Conservation (phyloP, 352 stramenopile genomes). For the Halophytophthora batemanensis region DNA sequence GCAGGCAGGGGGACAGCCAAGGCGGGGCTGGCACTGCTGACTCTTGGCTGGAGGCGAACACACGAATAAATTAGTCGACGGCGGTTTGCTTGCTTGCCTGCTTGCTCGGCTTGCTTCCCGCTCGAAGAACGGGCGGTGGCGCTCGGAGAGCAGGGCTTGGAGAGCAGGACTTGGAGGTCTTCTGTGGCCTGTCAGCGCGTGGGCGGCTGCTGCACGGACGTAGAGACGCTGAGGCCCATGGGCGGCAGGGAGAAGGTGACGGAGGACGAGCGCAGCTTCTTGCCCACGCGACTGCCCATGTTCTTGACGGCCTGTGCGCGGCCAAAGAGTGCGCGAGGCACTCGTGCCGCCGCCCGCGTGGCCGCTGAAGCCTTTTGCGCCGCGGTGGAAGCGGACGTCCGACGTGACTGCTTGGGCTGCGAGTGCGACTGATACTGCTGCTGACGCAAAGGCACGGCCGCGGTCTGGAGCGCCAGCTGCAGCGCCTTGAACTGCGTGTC, state of each 20-base stretch:
- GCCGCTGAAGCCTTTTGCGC: slow-evolving; percentile 12
- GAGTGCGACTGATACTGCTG: slow-evolving; percentile 3
- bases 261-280: slow-evolving; percentile 59
- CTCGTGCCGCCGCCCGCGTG: slow-evolving; percentile 18
- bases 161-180: too few relatives aligned
- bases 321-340: slow-evolving; percentile 49
- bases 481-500: slow-evolving; percentile 59
- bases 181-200: slow-evolving; percentile 29
- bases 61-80: too few relatives aligned
- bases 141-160: too few relatives aligned
- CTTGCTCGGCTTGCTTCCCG: too few relatives aligned
- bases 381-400: background rate
- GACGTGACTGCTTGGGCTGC: too few relatives aligned
- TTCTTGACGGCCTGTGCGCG: slow-evolving; percentile 59
- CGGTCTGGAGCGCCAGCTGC: slow-evolving; percentile 41
- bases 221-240: slow-evolving; percentile 64
- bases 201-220: slow-evolving; percentile 46
- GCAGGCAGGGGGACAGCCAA: too few relatives aligned
- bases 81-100: too few relatives aligned
- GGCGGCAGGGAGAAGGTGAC: slow-evolving; percentile 74
- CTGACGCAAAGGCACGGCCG: slow-evolving; percentile 8
- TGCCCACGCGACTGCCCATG: slow-evolving; percentile 56
- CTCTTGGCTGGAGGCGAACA: too few relatives aligned
- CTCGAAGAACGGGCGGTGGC: too few relatives aligned
- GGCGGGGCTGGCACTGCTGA: too few relatives aligned